Evolutionary conservation across 495 filamentous ascomycete species (phyloP).

Genomic region (Xylaria nigripes): DNA sequence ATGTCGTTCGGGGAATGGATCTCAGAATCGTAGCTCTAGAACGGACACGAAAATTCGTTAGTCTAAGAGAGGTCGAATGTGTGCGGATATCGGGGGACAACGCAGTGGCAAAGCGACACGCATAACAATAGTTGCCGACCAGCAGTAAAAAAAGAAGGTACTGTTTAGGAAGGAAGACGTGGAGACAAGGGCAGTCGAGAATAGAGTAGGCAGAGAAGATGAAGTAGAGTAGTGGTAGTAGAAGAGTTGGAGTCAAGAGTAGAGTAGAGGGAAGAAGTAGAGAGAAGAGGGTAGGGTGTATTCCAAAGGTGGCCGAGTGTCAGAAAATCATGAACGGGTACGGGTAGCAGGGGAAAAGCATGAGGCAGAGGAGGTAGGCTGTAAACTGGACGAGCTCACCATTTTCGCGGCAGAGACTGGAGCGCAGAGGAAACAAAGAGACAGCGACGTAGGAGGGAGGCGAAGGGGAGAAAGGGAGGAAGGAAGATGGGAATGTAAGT

Average conservation of each 20-base stretch:
- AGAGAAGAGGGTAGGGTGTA: background rate
- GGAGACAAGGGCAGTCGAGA: background rate
- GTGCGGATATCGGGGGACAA: background rate
- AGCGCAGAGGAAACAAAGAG: background rate
- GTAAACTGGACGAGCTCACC: slow-evolving; percentile 7
- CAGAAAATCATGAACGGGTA: background rate
- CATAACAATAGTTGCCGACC: background rate
- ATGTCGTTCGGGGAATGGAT: slow-evolving; percentile 50
- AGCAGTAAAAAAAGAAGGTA: background rate
- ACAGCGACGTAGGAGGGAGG: background rate
- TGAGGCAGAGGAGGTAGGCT: background rate
- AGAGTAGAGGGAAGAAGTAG: background rate
- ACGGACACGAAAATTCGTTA: slow-evolving; percentile 21
- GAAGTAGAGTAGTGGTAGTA: background rate
- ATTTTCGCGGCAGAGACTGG: slow-evolving; percentile 2
- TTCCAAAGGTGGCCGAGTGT: background rate
- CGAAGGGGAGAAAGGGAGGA: background rate
- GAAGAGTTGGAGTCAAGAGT: background rate
- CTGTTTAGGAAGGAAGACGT: background rate
- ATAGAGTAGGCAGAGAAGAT: background rate
- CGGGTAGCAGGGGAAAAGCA: background rate
- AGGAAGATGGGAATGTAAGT: too few species aligned
- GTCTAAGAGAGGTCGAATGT: slow-evolving; percentile 6
- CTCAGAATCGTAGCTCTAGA: slow-evolving; percentile 33
- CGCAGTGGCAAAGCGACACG: background rate